phyloP scores from a whole-genome alignment of 306 rosid species.

The Leucaena leucocephala region DNA sequence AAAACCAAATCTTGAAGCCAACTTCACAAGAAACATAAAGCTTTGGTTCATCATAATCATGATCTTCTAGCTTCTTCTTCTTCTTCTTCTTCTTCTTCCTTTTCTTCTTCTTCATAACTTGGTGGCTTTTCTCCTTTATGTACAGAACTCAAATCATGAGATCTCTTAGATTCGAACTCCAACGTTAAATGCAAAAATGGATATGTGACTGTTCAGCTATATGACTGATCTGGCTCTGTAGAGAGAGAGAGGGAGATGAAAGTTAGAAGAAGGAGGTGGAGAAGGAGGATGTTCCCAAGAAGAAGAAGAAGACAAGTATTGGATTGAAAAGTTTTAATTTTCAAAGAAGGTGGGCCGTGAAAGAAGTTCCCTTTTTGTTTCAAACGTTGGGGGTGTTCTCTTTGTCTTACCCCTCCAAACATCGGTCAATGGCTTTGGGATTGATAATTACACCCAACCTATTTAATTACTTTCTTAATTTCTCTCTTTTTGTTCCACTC shows the following conservation, averaged over 20 bases:
- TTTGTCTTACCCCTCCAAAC: conserved; percentile 52
- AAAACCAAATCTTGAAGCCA: conserved; percentile 27
- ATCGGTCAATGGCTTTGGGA: conserved; percentile 49
- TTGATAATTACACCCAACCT: conserved; percentile 23
- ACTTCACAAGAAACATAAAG: conserved; percentile 28
- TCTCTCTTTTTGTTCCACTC: background rate
- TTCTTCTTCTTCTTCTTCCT: conserved; percentile 35
- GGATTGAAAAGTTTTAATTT: conserved; percentile 18
- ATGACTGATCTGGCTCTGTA: background rate
- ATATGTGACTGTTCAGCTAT: background rate
- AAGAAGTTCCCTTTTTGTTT: conserved; percentile 63
- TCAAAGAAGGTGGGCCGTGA: conserved; percentile 48
- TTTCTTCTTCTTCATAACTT: conserved; percentile 44
- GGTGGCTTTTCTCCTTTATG: conserved; percentile 20
- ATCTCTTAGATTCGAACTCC: background rate
- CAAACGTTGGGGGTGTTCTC: conserved; percentile 67
- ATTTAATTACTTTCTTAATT: background rate
- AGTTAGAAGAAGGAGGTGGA: background rate
- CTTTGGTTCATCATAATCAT: conserved; percentile 4
- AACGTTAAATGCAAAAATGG: background rate
- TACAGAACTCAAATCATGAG: conserved; percentile 4
- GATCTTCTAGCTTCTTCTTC: background rate
- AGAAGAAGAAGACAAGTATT: conserved; percentile 65
- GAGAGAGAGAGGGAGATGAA: conserved; percentile 20
- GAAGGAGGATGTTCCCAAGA: conserved; percentile 66